Conservation (phyloP, 768 basidiomycete genomes). For the Mycena olivaceomarginata region DNA sequence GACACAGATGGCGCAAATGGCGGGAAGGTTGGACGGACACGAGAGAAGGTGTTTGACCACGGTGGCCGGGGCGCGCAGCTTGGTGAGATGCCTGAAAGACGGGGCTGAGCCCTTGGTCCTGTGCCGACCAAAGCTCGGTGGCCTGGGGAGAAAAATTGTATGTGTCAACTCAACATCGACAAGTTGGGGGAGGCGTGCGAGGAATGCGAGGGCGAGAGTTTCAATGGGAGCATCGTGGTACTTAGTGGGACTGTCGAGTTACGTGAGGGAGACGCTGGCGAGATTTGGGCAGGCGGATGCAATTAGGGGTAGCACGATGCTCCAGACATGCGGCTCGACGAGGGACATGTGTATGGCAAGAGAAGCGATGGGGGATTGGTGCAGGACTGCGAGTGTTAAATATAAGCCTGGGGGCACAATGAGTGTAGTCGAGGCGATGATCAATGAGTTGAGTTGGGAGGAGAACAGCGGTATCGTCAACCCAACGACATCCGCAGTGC, state of each 20-base stretch:
- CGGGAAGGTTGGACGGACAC: not conserved
- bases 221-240: not conserved
- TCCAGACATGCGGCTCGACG: not conserved
- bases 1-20: not conserved
- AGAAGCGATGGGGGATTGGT: not conserved
- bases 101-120: not conserved
- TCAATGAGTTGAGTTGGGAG: not conserved
- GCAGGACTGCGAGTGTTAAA: constrained; percentile 18
- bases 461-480: not conserved
- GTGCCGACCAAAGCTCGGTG: not conserved
- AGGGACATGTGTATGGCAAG: not conserved
- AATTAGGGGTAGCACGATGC: not conserved
- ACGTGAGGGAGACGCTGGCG: not conserved
- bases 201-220: not conserved
- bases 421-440: constrained; percentile 9
- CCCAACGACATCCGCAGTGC: not conserved
- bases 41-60: not conserved
- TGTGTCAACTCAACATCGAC: not conserved
- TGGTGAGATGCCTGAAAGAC: not conserved
- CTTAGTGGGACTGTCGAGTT: not conserved
- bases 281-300: not conserved
- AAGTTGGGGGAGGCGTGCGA: constrained; percentile 1
- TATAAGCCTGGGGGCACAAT: not conserved
- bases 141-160: not conserved
- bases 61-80: not conserved